Percentiles rank a stretch among this genome's conserved stretches.
Evolutionary conservation across 164 flowering plant species (phyloP).

Genomic region (Chimonanthus praecox): DNA sequence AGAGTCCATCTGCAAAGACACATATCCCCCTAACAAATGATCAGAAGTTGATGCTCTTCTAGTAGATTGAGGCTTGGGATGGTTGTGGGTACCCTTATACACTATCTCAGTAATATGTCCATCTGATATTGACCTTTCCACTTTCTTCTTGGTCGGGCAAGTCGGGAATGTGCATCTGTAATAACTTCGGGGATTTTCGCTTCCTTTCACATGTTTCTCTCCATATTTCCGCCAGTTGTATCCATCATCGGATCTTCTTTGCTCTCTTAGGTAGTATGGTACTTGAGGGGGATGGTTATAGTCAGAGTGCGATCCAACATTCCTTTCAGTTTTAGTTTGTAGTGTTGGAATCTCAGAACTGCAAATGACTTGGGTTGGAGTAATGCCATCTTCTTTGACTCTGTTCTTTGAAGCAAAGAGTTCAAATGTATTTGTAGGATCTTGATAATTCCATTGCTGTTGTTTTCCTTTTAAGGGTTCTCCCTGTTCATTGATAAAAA

Average conservation of each 20-base stretch:
- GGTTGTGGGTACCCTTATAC: too few relatives aligned
- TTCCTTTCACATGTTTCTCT: constrained; percentile 80
- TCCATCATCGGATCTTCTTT: constrained; percentile 66
- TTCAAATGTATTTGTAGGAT: constrained; percentile 23
- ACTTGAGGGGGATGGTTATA: constrained; percentile 23
- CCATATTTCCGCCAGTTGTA: constrained; percentile 91
- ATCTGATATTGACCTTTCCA: constrained; percentile 54
- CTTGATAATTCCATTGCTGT: constrained; percentile 31
- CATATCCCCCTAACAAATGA: constrained; percentile 16
- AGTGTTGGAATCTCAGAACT: constrained; percentile 28
- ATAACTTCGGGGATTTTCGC: constrained; percentile 75
- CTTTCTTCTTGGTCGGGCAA: constrained; percentile 82
- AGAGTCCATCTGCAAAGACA: constrained; percentile 26
- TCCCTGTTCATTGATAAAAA: constrained; percentile 19
- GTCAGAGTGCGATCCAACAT: constrained; percentile 16
- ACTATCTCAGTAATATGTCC: constrained; percentile 51
- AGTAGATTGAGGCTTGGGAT: constrained; percentile 61
- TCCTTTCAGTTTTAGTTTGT: constrained; percentile 17
- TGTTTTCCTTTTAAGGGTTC: constrained; percentile 20
- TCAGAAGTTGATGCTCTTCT: constrained; percentile 34
- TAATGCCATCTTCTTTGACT: constrained; percentile 28
- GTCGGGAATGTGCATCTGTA: constrained; percentile 71
- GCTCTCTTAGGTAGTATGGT: constrained; percentile 39
- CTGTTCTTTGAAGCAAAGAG: constrained; percentile 12
- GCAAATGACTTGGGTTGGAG: constrained; percentile 20